phyloP scores from a whole-genome alignment of 2,329 filamentous ascomycete species.

The Penicillium freii region DNA sequence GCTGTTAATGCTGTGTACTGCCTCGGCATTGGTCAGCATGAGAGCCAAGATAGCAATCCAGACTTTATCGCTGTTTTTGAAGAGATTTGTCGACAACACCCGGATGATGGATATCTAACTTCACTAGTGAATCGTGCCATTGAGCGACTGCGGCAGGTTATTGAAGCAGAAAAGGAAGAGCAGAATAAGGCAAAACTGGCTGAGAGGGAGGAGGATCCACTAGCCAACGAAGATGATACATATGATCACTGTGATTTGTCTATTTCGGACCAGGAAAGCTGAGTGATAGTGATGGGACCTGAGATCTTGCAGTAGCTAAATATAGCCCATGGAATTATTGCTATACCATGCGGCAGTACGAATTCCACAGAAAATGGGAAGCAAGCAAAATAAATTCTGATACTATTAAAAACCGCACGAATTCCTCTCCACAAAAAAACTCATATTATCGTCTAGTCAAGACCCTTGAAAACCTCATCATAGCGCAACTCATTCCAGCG shows the following conservation, averaged over 20 bases:
- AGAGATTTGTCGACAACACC: not conserved
- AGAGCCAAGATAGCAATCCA: not conserved
- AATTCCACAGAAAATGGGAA: not conserved
- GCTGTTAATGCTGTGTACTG: not conserved
- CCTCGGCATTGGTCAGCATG: not conserved
- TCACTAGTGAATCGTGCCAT: not conserved
- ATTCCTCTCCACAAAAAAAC: not conserved
- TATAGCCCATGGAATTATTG: not conserved
- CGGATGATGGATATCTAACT: not conserved
- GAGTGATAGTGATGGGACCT: not conserved
- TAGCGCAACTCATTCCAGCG: conserved; percentile 60
- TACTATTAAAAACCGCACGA: not conserved
- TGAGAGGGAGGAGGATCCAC: not conserved
- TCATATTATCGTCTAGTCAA: conserved; percentile 7
- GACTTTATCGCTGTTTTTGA: not conserved
- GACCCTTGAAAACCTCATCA: conserved; percentile 51
- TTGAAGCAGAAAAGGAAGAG: not conserved
- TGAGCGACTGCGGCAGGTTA: not conserved
- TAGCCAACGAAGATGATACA: not conserved
- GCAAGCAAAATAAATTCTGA: not conserved
- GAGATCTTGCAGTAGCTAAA: not conserved
- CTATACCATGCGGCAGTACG: not conserved
- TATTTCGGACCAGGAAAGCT: not conserved
- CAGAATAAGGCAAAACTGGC: not conserved
- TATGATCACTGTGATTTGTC: not conserved